Percentiles rank a stretch among this genome's conserved stretches.
phyloP scores from a whole-genome alignment of 2,329 filamentous ascomycete genomes.

The Fusarium burgessii region DNA sequence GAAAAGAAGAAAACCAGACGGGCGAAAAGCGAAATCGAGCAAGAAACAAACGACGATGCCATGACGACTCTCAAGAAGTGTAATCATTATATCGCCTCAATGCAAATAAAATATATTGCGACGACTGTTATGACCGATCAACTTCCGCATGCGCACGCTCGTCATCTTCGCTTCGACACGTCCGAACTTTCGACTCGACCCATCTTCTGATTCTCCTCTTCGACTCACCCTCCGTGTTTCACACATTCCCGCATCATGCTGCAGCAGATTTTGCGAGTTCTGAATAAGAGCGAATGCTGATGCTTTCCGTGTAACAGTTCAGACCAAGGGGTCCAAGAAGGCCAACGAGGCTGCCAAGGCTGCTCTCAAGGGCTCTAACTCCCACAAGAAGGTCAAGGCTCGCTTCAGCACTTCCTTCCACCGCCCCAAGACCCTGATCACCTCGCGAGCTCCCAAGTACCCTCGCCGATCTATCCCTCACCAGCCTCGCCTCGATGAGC shows the following conservation, averaged over 20 bases:
- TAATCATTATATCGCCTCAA: constrained; percentile 12
- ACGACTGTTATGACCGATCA: neutral
- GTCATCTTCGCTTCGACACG: constrained; percentile 1
- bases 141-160: neutral
- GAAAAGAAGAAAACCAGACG: neutral
- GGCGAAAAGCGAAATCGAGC: constrained; percentile 22
- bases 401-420: constrained; percentile 95
- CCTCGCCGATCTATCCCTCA: constrained; percentile 94
- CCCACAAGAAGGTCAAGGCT: constrained; percentile 92
- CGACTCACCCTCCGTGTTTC: constrained; percentile 23
- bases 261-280: constrained; percentile 83
- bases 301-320: constrained; percentile 68
- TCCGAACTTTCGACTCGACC: constrained; percentile 23
- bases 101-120: neutral
- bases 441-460: constrained; percentile 94
- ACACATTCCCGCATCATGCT: constrained; percentile 67
- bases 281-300: constrained; percentile 78
- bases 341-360: constrained; percentile 93
- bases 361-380: constrained; percentile 82
- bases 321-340: constrained; percentile 80
- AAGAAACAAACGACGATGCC: constrained; percentile 14
- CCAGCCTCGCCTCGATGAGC: constrained; percentile 91
- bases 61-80: constrained; percentile 15
- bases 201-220: constrained; percentile 8
- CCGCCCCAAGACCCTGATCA: constrained; percentile 94